Evolutionary conservation across 2,329 filamentous ascomycete genomes (phyloP), one percentile per base, ranked within the genome.

Genomic region (Botryotinia globosa): DNA sequence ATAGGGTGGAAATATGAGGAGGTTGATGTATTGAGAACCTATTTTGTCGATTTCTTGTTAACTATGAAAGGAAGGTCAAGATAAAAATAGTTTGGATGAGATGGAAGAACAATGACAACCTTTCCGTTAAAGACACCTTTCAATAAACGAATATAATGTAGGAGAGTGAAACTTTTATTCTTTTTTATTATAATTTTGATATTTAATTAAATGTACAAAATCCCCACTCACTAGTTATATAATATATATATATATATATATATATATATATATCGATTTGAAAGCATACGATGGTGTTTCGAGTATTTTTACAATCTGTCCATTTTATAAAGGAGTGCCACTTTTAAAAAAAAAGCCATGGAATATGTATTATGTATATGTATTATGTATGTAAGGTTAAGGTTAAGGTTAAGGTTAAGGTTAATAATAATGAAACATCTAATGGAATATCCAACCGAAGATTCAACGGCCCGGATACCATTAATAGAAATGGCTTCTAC

Each of bases 11-110:
- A 18, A 58, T 71, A 54, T 34, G 32, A 32, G 34, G 8, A 61
- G 48, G 10, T 45, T 29, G 59, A 16, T 37, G 37, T 70, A 71
- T 71, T 66, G 62, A 66, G 69, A 25, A 29, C 51, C 44, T 51
- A 64, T 56, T 72, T 48, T 59, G 58, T n/a, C 25, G 22, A 22
- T 56, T 18, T 58, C n/a, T 48, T 44, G 42, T 59, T 59, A 58
- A 56, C 16, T 56, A 2, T 58, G 69, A 66, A 72, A 72, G 69
- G 54, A 72, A 66, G 61, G 42, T 54, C 20, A 42, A 34, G 59
- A 56, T 58, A 59, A 58, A 59, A 59, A 71, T 71, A 71, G 69
- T 22, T 65, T 56, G 12, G 29, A 8, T 16, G 8, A 42, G 44
- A 14, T 48, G 37, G 39, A 32, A 69, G 48, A 42, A 59, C 51